phyloP scores from a whole-genome alignment of 2,329 filamentous ascomycete genomes.

The Colletotrichum costaricense region DNA sequence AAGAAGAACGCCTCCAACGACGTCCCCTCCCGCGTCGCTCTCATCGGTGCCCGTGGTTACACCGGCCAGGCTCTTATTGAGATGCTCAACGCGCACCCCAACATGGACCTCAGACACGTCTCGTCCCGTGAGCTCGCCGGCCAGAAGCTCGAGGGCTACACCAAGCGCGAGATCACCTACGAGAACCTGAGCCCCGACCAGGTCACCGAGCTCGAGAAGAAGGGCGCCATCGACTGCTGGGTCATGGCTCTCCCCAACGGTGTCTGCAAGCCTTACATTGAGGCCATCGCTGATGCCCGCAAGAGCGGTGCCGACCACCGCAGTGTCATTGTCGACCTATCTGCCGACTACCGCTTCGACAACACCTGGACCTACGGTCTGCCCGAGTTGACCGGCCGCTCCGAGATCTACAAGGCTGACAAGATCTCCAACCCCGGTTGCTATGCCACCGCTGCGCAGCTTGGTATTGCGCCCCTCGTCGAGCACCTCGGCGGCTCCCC shows the following conservation, averaged over 20 bases:
- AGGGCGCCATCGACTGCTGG: conserved; percentile 92
- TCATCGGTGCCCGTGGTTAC: conserved; percentile 94
- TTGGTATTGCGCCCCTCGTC: conserved; percentile 86
- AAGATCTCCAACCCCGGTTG: conserved; percentile 95
- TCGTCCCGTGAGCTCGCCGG: conserved; percentile 93
- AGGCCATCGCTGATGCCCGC: conserved; percentile 81
- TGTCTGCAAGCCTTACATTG: conserved; percentile 92
- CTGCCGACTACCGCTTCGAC: conserved; percentile 96
- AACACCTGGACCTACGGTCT: conserved; percentile 88
- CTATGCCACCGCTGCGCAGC: conserved; percentile 92
- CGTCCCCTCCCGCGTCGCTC: conserved; percentile 80
- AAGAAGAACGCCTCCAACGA: conserved; percentile 84
- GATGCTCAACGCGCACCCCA: conserved; percentile 87
- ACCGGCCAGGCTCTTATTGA: conserved; percentile 92
- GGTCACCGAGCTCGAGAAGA: conserved; percentile 84
- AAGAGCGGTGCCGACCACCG: conserved; percentile 60
- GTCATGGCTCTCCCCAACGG: conserved; percentile 97
- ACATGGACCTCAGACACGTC: conserved; percentile 90
- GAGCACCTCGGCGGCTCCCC: conserved; percentile 81
- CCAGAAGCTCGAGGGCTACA: conserved; percentile 88
- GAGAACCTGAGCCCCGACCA: conserved; percentile 91
- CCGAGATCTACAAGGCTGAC: conserved; percentile 79
- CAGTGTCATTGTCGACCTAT: conserved; percentile 90
- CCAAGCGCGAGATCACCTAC: conserved; percentile 91
- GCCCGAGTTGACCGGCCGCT: conserved; percentile 84